phyloP scores from a whole-genome alignment of 192 early-diverging fungal species.

The Haplosporangium gracile region DNA sequence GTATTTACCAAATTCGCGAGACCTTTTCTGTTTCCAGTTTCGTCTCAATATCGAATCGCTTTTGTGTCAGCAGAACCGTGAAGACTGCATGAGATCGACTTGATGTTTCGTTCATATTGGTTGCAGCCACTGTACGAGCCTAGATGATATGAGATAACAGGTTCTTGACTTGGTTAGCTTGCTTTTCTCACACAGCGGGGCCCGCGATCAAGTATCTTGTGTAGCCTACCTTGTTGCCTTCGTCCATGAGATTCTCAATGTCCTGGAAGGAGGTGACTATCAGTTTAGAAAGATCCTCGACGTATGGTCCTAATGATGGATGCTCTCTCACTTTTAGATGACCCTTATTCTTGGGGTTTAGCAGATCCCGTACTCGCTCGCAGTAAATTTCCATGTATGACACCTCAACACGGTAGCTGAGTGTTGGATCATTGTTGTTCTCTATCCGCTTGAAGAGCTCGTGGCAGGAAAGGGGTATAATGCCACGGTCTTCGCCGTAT shows the following conservation, averaged over 20 bases:
- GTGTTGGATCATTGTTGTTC: slow-evolving; percentile 53
- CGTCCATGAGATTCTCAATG: slow-evolving; percentile 81
- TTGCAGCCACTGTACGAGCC: slow-evolving; percentile 91
- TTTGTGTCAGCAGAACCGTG: slow-evolving; percentile 80
- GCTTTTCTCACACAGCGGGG: background rate
- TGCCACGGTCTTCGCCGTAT: slow-evolving; percentile 81
- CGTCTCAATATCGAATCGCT: slow-evolving; percentile 62
- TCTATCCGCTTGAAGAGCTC: slow-evolving; percentile 81
- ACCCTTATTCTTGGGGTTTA: slow-evolving; percentile 79
- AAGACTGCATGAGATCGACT: slow-evolving; percentile 92
- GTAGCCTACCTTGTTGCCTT: slow-evolving; percentile 78
- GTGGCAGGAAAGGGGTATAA: slow-evolving; percentile 88
- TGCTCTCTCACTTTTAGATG: slow-evolving; percentile 87
- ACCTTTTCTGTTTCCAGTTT: slow-evolving; percentile 80
- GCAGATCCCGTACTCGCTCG: slow-evolving; percentile 85
- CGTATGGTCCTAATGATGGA: slow-evolving; percentile 86
- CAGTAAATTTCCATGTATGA: slow-evolving; percentile 96
- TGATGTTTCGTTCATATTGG: slow-evolving; percentile 95
- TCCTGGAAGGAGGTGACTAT: slow-evolving; percentile 81
- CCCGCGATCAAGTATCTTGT: background rate
- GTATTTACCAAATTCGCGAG: slow-evolving; percentile 72
- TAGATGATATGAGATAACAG: slow-evolving; percentile 30
- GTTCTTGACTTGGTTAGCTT: background rate
- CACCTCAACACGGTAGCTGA: slow-evolving; percentile 79
- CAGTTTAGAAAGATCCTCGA: slow-evolving; percentile 91